Evolutionary conservation across 2,329 filamentous ascomycete species (phyloP).

Genomic region (Pyrenochaeta sp.): DNA sequence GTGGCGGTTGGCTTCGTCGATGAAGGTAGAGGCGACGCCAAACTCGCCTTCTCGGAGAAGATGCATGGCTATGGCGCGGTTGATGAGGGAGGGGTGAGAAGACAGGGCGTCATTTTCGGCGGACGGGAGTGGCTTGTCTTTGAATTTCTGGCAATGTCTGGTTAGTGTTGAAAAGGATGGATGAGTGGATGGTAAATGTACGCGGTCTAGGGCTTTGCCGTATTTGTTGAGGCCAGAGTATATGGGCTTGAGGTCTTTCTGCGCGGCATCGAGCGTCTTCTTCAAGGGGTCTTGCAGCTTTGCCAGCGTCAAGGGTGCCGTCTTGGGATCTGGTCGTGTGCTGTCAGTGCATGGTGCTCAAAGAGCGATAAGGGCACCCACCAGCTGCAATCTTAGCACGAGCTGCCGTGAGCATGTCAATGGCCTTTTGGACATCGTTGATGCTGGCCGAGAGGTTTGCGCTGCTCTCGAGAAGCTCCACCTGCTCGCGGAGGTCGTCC

Average conservation of each 20-base stretch:
- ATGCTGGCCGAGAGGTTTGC: conserved; percentile 75
- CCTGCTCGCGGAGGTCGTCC: conserved; percentile 75
- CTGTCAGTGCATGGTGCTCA: conserved; percentile 20
- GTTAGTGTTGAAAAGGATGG: conserved; percentile 11
- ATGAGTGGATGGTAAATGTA: conserved; percentile 44
- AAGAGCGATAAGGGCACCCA: conserved; percentile 5
- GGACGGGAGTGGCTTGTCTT: conserved; percentile 71
- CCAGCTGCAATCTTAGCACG: conserved; percentile 76
- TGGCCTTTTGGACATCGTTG: conserved; percentile 81
- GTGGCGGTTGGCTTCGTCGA: conserved; percentile 70
- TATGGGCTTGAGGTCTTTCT: conserved; percentile 81
- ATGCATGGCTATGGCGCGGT: conserved; percentile 95
- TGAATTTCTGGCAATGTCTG: conserved; percentile 60
- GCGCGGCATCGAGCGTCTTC: conserved; percentile 79
- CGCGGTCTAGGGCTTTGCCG: conserved; percentile 84
- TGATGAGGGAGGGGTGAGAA: conserved; percentile 78
- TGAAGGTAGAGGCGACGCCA: conserved; percentile 82
- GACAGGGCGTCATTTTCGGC: conserved; percentile 83
- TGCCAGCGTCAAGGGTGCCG: conserved; percentile 76
- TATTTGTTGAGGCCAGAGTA: conserved; percentile 84
- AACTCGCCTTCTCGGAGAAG: conserved; percentile 94
- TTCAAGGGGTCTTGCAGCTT: conserved; percentile 88
- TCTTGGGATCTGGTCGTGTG: conserved; percentile 66
- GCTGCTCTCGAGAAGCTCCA: conserved; percentile 73
- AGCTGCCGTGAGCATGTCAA: conserved; percentile 77